Percentiles rank a stretch among this genome's conserved stretches.
Conservation (phyloP, 2,329 filamentous ascomycete species). For the Ascochyta fabae region DNA sequence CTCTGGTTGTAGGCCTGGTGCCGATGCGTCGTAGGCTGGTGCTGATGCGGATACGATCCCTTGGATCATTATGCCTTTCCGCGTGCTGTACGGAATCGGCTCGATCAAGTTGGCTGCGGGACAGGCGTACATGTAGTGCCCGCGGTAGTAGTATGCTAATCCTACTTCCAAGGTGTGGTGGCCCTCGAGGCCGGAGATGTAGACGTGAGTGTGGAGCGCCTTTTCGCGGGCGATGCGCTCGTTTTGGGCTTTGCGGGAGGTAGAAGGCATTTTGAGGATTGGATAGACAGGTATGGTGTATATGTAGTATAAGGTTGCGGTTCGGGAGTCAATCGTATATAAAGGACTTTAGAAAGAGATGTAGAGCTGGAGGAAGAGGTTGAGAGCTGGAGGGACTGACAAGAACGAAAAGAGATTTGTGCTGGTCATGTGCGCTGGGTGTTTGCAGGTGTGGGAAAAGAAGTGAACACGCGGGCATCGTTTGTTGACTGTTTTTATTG, state of each 20-base stretch:
- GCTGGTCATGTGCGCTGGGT: not conserved
- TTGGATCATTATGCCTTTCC: slow-evolving; percentile 26
- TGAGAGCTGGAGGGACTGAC: not conserved
- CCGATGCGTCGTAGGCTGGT: slow-evolving; percentile 15
- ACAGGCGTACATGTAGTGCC: slow-evolving; percentile 37
- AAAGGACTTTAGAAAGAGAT: no score
- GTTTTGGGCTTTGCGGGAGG: not conserved
- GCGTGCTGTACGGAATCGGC: slow-evolving; percentile 27
- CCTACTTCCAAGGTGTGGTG: slow-evolving; percentile 29
- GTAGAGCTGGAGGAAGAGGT: not conserved
- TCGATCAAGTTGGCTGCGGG: slow-evolving; percentile 26
- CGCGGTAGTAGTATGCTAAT: slow-evolving; percentile 41
- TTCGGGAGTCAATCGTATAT: no score
- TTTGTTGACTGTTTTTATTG: not conserved
- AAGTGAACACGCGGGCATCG: not conserved
- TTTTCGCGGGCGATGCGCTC: slow-evolving; percentile 13
- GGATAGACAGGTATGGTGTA: not conserved
- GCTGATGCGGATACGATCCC: slow-evolving; percentile 15
- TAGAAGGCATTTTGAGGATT: not conserved
- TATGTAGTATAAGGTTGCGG: not conserved
- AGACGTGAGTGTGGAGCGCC: slow-evolving; percentile 24
- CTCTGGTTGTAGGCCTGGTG: slow-evolving; percentile 14
- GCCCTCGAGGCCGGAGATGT: slow-evolving; percentile 34
- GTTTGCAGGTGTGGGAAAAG: not conserved
- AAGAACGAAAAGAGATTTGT: not conserved